These are phyloP conservation scores for Salix exigua DNA, from an alignment of 345 rosid species.

Conservation along the genomic window DNA sequence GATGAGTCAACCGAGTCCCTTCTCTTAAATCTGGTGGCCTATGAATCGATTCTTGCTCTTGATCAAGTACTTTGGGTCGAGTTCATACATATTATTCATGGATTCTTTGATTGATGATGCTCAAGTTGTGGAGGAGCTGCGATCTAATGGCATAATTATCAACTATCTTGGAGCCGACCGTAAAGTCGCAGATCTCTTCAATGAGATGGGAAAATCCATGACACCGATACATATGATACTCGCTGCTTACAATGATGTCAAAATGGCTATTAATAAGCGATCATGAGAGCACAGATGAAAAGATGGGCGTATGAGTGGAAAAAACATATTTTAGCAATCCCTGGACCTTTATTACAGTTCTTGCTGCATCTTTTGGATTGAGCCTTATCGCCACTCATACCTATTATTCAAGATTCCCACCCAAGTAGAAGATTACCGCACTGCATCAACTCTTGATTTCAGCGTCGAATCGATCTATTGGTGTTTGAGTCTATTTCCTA, in stretches of 20 bases:
- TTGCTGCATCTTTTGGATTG: not conserved
- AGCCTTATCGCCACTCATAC: not conserved
- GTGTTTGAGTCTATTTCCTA: no score
- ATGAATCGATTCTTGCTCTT: constrained; percentile 3
- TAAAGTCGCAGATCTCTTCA: constrained; percentile 14
- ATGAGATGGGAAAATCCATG: constrained; percentile 8
- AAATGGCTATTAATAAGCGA: not conserved
- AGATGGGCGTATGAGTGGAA: not conserved
- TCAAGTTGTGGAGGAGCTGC: constrained; percentile 13
- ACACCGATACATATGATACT: constrained; percentile 5
- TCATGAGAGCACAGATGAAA: not conserved
- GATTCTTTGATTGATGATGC: constrained; percentile 19
- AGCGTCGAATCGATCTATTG: no score
- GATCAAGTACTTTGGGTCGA: constrained; percentile 10
- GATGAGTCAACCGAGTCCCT: constrained; percentile 18
- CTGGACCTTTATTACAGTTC: constrained; percentile 14
- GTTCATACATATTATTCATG: constrained; percentile 17
- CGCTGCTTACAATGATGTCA: not conserved
- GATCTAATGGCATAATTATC: constrained; percentile 4
- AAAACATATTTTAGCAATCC: constrained; percentile 10
- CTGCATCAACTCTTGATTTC: no score
- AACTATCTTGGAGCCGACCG: constrained; percentile 16
- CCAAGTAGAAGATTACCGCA: no score
- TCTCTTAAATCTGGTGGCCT: constrained; percentile 9
- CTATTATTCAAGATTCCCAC: not conserved